Base-by-base conservation (phyloP, 1,139 yeast species). In the Suhomyces taliae region DNA sequence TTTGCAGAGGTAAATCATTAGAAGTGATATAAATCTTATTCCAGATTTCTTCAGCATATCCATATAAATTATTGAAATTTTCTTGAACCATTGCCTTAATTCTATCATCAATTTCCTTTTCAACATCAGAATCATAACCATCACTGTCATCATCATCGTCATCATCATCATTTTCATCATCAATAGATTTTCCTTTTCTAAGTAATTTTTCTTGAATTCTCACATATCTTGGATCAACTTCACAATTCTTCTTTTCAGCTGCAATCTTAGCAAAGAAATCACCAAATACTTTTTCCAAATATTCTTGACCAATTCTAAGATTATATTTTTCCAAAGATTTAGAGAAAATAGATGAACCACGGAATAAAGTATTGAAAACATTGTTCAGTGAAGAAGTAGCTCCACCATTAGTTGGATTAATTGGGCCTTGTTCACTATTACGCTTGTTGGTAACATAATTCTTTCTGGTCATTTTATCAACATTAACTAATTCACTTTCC, bases 291-390 rank as follows among this genome's bases (percentile, higher is more conserved):
- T 79, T 79, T 52, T 85, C 87, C 40, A 93, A 67, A 59, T 89
- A 90, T 52, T 85, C 90, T 51, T 80, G 85, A 0, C 98, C 98
- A 29, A 86, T 75, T 57, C 95, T 71, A 40, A 85, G 74, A 62
- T 87, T 86, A 61, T 84, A 90, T 52, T 81, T 76, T 57, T 93
- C 98, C 44, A 91, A 64, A 0, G 96, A 79, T 61, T 88, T 89
- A 0, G 96, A 85, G 52, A 91, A 75, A 8, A 90, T 74, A 1
- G 95, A 84, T 47, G 89, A 87, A 0, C 97, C 97, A 55, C 98
- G 74, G 60, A 93, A 91, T 19, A 93, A 65, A 0, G 96, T 83
- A 56, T 87, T 87, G 62, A 82, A 81, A 1, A 82, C 78, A 57
- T 81, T 77, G 47, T 68, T 75, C 41, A 64, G 59, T 2, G 69